These are phyloP conservation scores for Liquidambar formosana DNA, from an alignment of 164 flowering plant genomes.

Conservation along the genomic window DNA sequence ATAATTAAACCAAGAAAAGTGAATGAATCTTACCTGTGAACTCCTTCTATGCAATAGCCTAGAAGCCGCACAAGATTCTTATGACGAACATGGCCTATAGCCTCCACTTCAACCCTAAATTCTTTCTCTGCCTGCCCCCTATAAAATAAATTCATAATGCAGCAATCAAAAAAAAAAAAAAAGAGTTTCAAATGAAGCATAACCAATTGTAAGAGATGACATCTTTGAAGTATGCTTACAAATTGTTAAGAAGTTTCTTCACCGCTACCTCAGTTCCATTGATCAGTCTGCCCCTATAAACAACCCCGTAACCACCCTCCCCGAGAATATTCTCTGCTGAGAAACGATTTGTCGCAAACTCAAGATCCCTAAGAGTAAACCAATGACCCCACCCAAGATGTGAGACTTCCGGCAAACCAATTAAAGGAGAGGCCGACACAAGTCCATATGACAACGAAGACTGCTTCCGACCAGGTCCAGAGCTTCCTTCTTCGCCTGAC, in stretches of 20 bases:
- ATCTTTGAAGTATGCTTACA: slow-evolving; percentile 47
- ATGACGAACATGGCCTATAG: slow-evolving; percentile 85
- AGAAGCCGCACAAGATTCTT: slow-evolving; percentile 78
- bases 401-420: slow-evolving; percentile 85
- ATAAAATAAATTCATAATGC: slow-evolving; percentile 14
- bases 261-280: slow-evolving; percentile 91
- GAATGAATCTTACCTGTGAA: slow-evolving; percentile 53
- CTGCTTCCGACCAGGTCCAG: slow-evolving; percentile 50
- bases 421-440: slow-evolving; percentile 69
- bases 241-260: slow-evolving; percentile 81
- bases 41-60: slow-evolving; percentile 79
- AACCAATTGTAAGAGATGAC: neutral
- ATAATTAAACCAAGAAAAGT: neutral
- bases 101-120: slow-evolving; percentile 82
- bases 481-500: slow-evolving; percentile 83
- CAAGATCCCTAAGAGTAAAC: slow-evolving; percentile 90
- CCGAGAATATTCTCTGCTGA: slow-evolving; percentile 71
- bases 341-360: slow-evolving; percentile 68
- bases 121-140: slow-evolving; percentile 87
- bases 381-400: slow-evolving; percentile 99
- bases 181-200: neutral
- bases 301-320: slow-evolving; percentile 96
- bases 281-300: slow-evolving; percentile 66
- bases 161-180: slow-evolving; percentile 1
- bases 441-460: slow-evolving; percentile 41